Conservation (phyloP, 805 yeast genomes). For the Wickerhamomyces kurtzmanii region DNA sequence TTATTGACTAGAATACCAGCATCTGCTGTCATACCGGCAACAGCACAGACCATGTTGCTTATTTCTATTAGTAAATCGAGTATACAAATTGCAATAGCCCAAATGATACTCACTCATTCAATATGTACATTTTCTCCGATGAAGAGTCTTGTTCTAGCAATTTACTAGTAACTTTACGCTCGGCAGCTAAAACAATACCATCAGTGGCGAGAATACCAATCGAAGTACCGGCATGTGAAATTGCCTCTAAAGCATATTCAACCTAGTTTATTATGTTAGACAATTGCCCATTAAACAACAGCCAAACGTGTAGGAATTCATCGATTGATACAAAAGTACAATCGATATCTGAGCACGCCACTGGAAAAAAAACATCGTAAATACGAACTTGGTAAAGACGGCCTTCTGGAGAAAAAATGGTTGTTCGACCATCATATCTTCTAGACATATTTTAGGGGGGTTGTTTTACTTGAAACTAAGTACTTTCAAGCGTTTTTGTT, state of each 20-base stretch:
- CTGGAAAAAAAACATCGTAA: too few relatives aligned
- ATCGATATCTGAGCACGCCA: too few relatives aligned
- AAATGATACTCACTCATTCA: conserved; percentile 50
- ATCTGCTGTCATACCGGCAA: conserved; percentile 97
- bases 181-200: conserved; percentile 93
- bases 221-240: conserved; percentile 96
- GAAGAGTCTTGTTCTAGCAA: conserved; percentile 88
- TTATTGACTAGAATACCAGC: conserved; percentile 84
- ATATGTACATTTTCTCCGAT: conserved; percentile 83
- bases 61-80: conserved; percentile 7
- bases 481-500: neutral
- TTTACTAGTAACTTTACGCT: conserved; percentile 88
- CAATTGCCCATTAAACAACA: neutral
- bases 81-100: too few relatives aligned
- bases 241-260: conserved; percentile 94
- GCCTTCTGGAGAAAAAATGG: conserved; percentile 98
- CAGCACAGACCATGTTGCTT: conserved; percentile 73
- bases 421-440: conserved; percentile 98
- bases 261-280: conserved; percentile 28
- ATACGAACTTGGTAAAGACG: conserved; percentile 76
- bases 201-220: conserved; percentile 86
- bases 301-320: neutral
- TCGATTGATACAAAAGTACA: too few relatives aligned
- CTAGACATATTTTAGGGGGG: conserved; percentile 40
- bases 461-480: neutral